Evolutionary conservation across 2,329 filamentous ascomycete species (phyloP).

Genomic region (Ascochyta viciae-villosae): DNA sequence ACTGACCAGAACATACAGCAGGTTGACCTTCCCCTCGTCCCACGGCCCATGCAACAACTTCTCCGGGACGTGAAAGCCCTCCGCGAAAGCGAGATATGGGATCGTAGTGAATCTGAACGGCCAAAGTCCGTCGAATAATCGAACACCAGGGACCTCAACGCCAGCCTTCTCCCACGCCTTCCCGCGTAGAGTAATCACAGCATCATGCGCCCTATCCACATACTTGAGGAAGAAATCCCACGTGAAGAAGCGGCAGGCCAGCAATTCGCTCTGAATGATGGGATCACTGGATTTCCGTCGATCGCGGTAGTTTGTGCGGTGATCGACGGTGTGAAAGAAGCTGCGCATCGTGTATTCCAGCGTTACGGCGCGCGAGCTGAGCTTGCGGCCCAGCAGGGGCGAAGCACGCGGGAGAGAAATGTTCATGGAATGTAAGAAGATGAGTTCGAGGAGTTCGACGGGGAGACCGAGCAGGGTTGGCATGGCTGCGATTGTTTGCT

Average conservation of each 20-base stretch:
- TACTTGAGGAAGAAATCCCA: constrained; percentile 46
- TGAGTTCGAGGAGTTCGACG: constrained; percentile 44
- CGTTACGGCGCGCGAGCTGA: constrained; percentile 37
- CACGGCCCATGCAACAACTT: constrained; percentile 48
- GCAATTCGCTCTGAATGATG: constrained; percentile 35
- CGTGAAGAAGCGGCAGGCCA: constrained; percentile 46
- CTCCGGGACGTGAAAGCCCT: constrained; percentile 42
- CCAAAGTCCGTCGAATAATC: constrained; percentile 38
- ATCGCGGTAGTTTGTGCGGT: constrained; percentile 33
- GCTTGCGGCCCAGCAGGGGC: constrained; percentile 38
- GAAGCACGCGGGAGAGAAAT: constrained; percentile 42
- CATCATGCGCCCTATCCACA: constrained; percentile 38
- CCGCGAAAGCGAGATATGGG: constrained; percentile 40
- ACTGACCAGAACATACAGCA: constrained; percentile 46
- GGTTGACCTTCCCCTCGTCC: constrained; percentile 35
- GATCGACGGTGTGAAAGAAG: constrained; percentile 46
- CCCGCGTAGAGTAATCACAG: constrained; percentile 36
- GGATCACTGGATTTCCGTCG: constrained; percentile 30
- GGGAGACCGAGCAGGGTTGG: constrained; percentile 45
- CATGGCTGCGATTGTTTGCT: constrained; percentile 32
- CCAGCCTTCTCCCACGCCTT: constrained; percentile 42
- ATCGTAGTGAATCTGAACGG: constrained; percentile 43
- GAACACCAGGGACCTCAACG: constrained; percentile 32
- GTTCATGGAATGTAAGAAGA: constrained; percentile 48
- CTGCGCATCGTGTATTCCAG: constrained; percentile 41